Base-by-base conservation (phyloP, 2,329 filamentous ascomycete species). In the Claviceps pusilla region DNA sequence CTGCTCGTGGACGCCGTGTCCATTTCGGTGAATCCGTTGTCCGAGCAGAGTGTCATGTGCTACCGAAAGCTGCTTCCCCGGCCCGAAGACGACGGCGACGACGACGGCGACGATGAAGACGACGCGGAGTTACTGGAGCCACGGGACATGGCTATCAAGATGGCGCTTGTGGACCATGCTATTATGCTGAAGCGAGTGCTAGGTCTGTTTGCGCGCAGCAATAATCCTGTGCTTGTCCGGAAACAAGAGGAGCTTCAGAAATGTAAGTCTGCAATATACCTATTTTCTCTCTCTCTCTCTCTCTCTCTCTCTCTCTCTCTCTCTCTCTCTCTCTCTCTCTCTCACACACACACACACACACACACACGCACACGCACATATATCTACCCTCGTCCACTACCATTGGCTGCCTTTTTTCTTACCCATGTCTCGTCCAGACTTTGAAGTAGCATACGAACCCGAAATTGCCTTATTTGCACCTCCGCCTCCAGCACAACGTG, bases 151-250 rank as follows among this genome's bases (percentile, higher is more conserved):
- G 87, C 89, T 1, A 82, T 97, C 59, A 86, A 85, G 63, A 86
- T 90, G 66, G 87, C 89, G 0, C 76, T 97, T 35, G 78, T 95
- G 46, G 93, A 97, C 63, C 90, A 97, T 67, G 88, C 89, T 3
- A 78, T 95, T 56, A 84, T 88, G 67, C 82, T 97, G 62, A 89
- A 91, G 71, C 83, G 88, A 59, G 91, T 88, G 62, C 69, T 97
- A 58, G 75, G 75, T 4, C 76, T 83, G 61, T 87, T 88, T 67
- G 76, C 77, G 56, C 81, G 78, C 67, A 82, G 76, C 71, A 77
- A 69, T 43, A 81, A 78, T 67, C 80, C 74, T 67, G 76, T 71
- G 68, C 81, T 79, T 66, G 74, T 68, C 61, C 73, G 69, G 57
- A 73, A 71, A 48, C 73, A 79, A 37, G 76, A 79, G 63, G 81